Evolutionary conservation across 345 rosid genomes (phyloP).

Genomic region (Arabidopsis suecica): DNA sequence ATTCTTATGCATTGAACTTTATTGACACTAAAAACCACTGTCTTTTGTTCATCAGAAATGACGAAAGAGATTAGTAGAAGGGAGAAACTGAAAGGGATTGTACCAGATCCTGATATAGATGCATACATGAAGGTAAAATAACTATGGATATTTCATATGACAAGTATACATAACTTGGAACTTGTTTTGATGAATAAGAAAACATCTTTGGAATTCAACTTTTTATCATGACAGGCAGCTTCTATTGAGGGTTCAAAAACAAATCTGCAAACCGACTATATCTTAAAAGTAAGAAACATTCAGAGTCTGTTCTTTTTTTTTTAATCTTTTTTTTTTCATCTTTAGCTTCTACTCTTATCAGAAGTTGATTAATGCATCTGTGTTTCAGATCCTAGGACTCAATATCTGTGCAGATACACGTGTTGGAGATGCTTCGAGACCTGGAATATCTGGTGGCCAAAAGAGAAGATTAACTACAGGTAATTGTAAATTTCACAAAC

Average conservation of each 20-base stretch:
- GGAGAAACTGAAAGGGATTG: constrained; percentile 36
- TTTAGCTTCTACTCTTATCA: neutral
- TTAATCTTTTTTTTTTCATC: too few species aligned
- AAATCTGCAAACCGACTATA: constrained; percentile 54
- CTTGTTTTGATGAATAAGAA: neutral
- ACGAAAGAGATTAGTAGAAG: constrained; percentile 39
- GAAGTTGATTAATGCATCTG: constrained; percentile 1
- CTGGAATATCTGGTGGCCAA: constrained; percentile 60
- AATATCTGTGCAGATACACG: constrained; percentile 49
- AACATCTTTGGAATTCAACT: neutral
- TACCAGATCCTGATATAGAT: constrained; percentile 45
- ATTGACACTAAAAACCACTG: neutral
- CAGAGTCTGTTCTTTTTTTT: neutral
- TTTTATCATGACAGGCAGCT: constrained; percentile 43
- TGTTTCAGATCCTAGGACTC: constrained; percentile 53
- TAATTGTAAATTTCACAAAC: neutral
- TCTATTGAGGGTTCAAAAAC: constrained; percentile 43
- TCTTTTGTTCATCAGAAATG: constrained; percentile 11
- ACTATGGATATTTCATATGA: neutral
- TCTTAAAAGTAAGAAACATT: constrained; percentile 44
- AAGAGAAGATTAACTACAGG: constrained; percentile 57
- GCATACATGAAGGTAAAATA: constrained; percentile 42
- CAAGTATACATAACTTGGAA: neutral
- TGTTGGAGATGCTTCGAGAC: constrained; percentile 47
- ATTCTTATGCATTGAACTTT: neutral